These are phyloP conservation scores for Rhizophagus sp. DNA, from an alignment of 192 early-diverging fungal genomes.

Conservation along the genomic window DNA sequence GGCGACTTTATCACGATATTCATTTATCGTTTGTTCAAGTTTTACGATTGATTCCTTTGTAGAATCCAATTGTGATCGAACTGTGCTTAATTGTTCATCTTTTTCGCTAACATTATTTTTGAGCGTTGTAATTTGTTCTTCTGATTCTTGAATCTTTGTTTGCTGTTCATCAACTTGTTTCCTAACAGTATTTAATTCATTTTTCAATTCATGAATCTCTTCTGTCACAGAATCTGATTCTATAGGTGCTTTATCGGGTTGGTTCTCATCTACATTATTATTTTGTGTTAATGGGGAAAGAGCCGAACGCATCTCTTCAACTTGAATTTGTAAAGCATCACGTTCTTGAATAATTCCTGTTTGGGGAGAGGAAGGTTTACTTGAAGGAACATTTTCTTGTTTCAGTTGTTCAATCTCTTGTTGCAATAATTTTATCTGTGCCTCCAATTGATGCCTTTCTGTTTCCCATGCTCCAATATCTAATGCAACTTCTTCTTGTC, in stretches of 20 bases:
- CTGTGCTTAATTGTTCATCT: not conserved
- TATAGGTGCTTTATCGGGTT: not conserved
- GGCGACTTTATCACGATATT: slow-evolving; percentile 11
- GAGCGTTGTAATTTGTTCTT: not conserved
- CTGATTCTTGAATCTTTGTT: slow-evolving; percentile 15
- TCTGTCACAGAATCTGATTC: not conserved
- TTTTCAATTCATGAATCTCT: slow-evolving; percentile 12
- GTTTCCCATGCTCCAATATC: not conserved
- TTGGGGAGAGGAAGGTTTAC: not conserved
- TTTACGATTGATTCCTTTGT: not conserved
- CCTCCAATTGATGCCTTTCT: not conserved
- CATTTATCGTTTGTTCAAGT: slow-evolving; percentile 1
- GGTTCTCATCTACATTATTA: not conserved
- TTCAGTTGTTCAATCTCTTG: slow-evolving; percentile 3
- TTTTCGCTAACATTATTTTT: not conserved
- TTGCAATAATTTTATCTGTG: not conserved
- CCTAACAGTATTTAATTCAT: slow-evolving; percentile 27
- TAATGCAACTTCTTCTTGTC: not conserved
- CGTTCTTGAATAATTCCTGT: not conserved
- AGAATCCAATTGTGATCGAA: not conserved
- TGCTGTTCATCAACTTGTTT: slow-evolving; percentile 35
- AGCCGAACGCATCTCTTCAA: not conserved
- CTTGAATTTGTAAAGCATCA: not conserved
- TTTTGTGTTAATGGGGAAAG: not conserved
- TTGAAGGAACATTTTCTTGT: not conserved